Evolutionary conservation across 2,329 filamentous ascomycete genomes (phyloP).

Genomic region (Thielaviopsis punctulata): DNA sequence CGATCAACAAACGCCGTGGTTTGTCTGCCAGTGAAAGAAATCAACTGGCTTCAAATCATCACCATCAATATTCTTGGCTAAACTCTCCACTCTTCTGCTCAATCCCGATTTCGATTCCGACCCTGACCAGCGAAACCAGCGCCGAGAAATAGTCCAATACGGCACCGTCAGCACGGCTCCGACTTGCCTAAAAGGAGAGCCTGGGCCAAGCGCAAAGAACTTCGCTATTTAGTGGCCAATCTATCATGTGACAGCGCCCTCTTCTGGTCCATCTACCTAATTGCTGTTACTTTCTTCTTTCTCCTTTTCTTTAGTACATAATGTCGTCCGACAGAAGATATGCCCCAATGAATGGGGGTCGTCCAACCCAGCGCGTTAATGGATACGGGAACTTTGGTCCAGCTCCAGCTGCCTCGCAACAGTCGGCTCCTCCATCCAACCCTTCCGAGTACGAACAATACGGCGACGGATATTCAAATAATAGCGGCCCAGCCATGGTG

Average conservation of each 20-base stretch:
- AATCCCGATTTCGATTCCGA: background rate
- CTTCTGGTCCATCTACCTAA: background rate
- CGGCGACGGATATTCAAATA: conserved; percentile 27
- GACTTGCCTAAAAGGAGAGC: background rate
- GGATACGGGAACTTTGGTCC: conserved; percentile 27
- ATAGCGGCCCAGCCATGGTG: conserved; percentile 13
- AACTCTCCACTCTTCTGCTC: background rate
- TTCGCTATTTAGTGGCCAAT: background rate
- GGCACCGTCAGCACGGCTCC: background rate
- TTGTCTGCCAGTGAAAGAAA: background rate
- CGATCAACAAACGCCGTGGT: background rate
- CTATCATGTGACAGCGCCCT: background rate
- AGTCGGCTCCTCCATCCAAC: conserved; percentile 16
- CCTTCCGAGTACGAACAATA: conserved; percentile 38
- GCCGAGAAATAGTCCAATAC: background rate
- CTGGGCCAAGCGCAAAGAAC: background rate
- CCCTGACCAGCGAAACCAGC: background rate
- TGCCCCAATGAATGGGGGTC: background rate
- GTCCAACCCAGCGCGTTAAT: conserved; percentile 17
- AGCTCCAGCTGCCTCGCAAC: background rate
- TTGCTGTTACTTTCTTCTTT: background rate
- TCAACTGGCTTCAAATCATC: background rate
- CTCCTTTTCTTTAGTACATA: background rate
- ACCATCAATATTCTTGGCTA: background rate
- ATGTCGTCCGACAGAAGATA: conserved; percentile 11